Base-by-base conservation (phyloP, 1,284 basidiomycete species). In the Boletus mariae region DNA sequence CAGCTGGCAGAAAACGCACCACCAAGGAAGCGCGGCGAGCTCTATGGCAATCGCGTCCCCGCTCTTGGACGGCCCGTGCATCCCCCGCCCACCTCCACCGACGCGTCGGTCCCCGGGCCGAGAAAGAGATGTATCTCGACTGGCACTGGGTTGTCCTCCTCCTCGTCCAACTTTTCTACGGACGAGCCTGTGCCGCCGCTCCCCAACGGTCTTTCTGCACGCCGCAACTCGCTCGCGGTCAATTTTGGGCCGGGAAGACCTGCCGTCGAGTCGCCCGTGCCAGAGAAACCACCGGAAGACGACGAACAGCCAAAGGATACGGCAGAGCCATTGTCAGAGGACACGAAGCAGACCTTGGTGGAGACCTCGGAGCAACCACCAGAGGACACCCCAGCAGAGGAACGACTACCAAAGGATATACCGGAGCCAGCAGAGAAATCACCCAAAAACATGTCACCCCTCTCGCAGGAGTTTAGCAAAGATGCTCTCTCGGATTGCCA, bases 31-130 rank as follows among this genome's bases (percentile, higher is more conserved):
- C 76, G 76, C 49, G 80, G 82, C 41, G 85, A 88, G 66, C 70
- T 88, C 29, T 87, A 88, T 62, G 87, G 85, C 28, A 90, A 89
- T 68, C 75, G 86, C 28, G 78, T 88, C 45, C 78, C 80, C 46
- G 72, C 75, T 34, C 72, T 75, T 31, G 67, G 75, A 44, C 64
- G 69, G 63, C n/a, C 49, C 47, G 2, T 59, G 58, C n/a, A 20
- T 32, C 43, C 25, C n/a, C 28, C 43, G n/a, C n/a, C 13, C n/a
- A 4, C 43, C 43, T n/a, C 52, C 15, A 11, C 44, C 0, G 61
- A 64, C 49, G 57, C 62, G 6, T 42, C 54, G 4, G 43, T 8
- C 3, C 56, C 57, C 12, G 45, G 41, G 2, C 61, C 66, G 41
- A 53, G 69, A 48, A 71, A 70, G 55, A 54, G 70, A 29, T 69